Conservation (phyloP, 1,284 basidiomycete genomes). For the Volvariella surrecta region DNA sequence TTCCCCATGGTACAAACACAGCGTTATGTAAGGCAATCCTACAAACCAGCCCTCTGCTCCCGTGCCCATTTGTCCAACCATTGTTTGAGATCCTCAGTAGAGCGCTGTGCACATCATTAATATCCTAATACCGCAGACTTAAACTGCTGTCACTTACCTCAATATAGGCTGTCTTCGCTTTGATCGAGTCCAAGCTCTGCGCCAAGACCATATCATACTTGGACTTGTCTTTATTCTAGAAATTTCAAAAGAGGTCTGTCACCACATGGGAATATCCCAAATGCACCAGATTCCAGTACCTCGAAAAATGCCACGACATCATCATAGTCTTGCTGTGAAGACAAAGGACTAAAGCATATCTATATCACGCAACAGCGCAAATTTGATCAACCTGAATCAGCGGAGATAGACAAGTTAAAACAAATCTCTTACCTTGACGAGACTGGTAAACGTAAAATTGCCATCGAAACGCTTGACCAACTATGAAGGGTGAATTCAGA, state of each 20-base stretch:
- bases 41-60: constrained; percentile 16
- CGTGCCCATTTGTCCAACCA: constrained; percentile 48
- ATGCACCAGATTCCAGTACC: constrained; percentile 24
- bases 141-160: constrained; percentile 45
- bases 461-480: constrained; percentile 65
- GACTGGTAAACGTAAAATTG: constrained; percentile 47
- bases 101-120: constrained; percentile 29
- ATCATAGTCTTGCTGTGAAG: constrained; percentile 61
- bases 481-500: constrained; percentile 28
- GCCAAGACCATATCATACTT: constrained; percentile 56
- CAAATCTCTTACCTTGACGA: constrained; percentile 38
- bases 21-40: constrained; percentile 1
- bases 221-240: constrained; percentile 56
- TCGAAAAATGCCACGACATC: constrained; percentile 64
- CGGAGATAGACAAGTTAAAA: neutral
- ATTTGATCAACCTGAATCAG: neutral
- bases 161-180: constrained; percentile 49
- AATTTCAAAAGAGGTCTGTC: constrained; percentile 8
- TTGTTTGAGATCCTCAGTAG: constrained; percentile 43
- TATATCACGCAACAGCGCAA: constrained; percentile 16
- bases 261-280: constrained; percentile 9
- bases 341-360: constrained; percentile 55
- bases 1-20: too few relatives aligned
- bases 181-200: constrained; percentile 62
- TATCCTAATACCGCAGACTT: too few relatives aligned